phyloP scores from a whole-genome alignment of 257 asterid genomes.

The Forsythia viridissima region DNA sequence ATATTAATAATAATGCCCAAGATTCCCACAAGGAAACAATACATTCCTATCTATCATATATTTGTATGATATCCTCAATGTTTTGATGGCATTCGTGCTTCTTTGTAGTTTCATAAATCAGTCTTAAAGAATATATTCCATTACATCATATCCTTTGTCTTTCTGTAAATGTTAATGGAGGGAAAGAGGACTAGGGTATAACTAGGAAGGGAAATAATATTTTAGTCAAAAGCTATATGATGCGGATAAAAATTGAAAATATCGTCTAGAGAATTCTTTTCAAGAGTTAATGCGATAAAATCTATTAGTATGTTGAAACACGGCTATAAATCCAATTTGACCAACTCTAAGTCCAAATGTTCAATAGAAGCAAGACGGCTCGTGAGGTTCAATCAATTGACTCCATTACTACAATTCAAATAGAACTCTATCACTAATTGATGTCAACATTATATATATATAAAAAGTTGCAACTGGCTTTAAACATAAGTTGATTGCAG shows the following conservation, averaged over 20 bases:
- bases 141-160: not conserved
- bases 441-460: not conserved
- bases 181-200: not conserved
- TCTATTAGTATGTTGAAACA: not conserved
- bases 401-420: not conserved
- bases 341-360: not conserved
- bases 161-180: not conserved
- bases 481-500: constrained; percentile 17
- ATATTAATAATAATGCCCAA: not conserved
- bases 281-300: not conserved
- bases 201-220: not conserved
- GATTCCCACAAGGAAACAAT: not conserved
- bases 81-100: not conserved
- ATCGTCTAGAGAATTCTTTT: not conserved
- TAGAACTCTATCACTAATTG: not conserved
- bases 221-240: not conserved
- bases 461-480: constrained; percentile 5
- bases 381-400: too few species aligned
- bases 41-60: not conserved
- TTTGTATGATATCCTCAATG: not conserved
- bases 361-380: too few species aligned
- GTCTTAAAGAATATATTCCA: not conserved
- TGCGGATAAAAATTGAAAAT: not conserved
- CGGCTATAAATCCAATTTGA: not conserved
- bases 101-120: not conserved